phyloP scores from a whole-genome alignment of 345 rosid genomes.

The Cardamine chenopodiifolia region DNA sequence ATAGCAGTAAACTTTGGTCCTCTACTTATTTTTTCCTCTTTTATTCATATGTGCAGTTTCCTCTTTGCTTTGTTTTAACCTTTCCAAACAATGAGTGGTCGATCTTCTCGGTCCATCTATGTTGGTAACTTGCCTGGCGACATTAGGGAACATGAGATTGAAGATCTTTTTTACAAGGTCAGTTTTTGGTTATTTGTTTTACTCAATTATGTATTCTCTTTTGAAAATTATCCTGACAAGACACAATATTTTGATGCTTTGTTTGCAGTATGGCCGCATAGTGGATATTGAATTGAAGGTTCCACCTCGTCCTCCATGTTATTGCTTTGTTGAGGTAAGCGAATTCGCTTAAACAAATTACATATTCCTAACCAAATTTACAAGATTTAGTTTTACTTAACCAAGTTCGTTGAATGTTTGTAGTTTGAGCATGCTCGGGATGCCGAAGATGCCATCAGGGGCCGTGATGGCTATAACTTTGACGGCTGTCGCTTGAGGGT shows the following conservation, averaged over 20 bases:
- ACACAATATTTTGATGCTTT: background rate
- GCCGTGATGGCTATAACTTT: constrained; percentile 86
- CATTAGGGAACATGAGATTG: constrained; percentile 84
- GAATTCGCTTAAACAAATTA: background rate
- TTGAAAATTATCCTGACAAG: background rate
- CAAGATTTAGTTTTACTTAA: background rate
- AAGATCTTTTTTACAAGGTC: constrained; percentile 96
- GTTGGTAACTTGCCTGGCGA: constrained; percentile 96
- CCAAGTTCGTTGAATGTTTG: constrained; percentile 26
- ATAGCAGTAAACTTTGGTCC: constrained; percentile 26
- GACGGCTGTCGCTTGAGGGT: constrained; percentile 76
- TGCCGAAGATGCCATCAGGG: constrained; percentile 82
- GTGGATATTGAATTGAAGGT: constrained; percentile 91
- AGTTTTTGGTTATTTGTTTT: constrained; percentile 30
- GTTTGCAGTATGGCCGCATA: constrained; percentile 79
- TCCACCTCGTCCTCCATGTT: constrained; percentile 95
- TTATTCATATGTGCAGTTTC: constrained; percentile 29
- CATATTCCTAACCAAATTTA: background rate
- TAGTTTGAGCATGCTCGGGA: constrained; percentile 67
- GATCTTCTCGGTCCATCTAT: constrained; percentile 94
- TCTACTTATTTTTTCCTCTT: constrained; percentile 27
- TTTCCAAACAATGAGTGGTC: constrained; percentile 77
- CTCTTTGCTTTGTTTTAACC: constrained; percentile 28
- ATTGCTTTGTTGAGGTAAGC: constrained; percentile 92
- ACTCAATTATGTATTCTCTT: background rate